phyloP scores from a whole-genome alignment of 1,139 yeast genomes.

The Insectozyma bohioensis region DNA sequence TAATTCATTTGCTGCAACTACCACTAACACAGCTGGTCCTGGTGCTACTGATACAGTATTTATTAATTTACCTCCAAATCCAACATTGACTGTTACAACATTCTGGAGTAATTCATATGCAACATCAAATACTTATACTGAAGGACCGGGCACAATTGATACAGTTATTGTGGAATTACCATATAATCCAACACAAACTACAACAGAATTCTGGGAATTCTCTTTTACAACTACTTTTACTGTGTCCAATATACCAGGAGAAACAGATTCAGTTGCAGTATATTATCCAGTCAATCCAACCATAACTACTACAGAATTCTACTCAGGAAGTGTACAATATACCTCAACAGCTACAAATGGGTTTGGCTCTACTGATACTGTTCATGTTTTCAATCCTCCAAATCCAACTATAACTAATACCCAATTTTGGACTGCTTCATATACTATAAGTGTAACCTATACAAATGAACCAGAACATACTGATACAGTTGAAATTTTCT shows the following conservation, averaged over 20 bases:
- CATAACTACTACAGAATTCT: constrained; percentile 13
- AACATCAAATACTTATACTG: constrained; percentile 12
- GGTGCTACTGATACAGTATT: constrained; percentile 18
- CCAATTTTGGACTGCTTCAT: constrained; percentile 1
- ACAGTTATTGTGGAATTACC: constrained; percentile 18
- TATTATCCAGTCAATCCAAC: constrained; percentile 18
- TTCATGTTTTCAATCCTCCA: constrained; percentile 16
- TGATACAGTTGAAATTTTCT: constrained; percentile 6
- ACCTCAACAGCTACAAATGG: constrained; percentile 11
- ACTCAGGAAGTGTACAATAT: constrained; percentile 9
- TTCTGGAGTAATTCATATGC: constrained; percentile 7
- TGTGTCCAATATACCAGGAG: constrained; percentile 10
- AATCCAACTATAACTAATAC: constrained; percentile 12
- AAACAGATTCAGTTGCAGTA: constrained; percentile 19
- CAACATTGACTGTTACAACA: constrained; percentile 15
- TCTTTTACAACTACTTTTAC: constrained; percentile 13
- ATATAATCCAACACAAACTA: constrained; percentile 14
- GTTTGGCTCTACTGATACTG: constrained; percentile 16
- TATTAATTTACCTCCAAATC: constrained; percentile 17
- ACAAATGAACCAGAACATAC: constrained; percentile 6
- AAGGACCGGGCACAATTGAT: constrained; percentile 9
- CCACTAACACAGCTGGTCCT: constrained; percentile 11
- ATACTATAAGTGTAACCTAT: constrained; percentile 5
- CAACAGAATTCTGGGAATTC: constrained; percentile 10
- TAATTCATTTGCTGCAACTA: constrained; percentile 6